Conservation (phyloP, 129 eudicot species). For the Oenanthe sinensis region DNA sequence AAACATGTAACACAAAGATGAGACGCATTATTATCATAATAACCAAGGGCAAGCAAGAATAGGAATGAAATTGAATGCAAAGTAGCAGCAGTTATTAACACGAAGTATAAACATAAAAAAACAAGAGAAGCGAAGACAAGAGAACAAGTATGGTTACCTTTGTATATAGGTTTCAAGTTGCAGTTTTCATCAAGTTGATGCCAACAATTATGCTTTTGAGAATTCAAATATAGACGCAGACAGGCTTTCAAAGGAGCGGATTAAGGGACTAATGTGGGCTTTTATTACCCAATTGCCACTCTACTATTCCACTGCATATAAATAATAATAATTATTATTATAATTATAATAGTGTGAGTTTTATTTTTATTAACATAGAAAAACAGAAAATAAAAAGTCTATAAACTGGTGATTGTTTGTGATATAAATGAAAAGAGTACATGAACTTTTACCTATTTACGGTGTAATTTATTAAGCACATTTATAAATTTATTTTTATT, state of each 20-base stretch:
- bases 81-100: not conserved
- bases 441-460: too few species aligned
- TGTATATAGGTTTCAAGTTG: not conserved
- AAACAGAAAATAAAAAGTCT: too few species aligned
- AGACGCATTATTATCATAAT: too few species aligned
- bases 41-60: too few species aligned
- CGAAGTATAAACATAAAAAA: not conserved
- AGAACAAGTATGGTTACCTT: not conserved
- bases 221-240: slow-evolving; percentile 1
- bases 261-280: not conserved
- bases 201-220: not conserved
- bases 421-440: too few species aligned
- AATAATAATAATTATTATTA: too few species aligned
- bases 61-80: not conserved
- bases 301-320: not conserved
- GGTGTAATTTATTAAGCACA: too few species aligned
- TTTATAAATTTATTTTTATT: too few species aligned
- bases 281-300: not conserved
- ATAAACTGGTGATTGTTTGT: too few species aligned
- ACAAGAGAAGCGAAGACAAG: not conserved
- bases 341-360: too few species aligned
- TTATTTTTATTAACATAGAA: too few species aligned
- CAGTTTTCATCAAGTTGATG: not conserved
- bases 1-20: not conserved
- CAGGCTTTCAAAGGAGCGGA: not conserved